Evolutionary conservation across 192 early-diverging fungal species (phyloP), one percentile per base, ranked within the genome.

Genomic region (Entomortierella beljakovae): DNA sequence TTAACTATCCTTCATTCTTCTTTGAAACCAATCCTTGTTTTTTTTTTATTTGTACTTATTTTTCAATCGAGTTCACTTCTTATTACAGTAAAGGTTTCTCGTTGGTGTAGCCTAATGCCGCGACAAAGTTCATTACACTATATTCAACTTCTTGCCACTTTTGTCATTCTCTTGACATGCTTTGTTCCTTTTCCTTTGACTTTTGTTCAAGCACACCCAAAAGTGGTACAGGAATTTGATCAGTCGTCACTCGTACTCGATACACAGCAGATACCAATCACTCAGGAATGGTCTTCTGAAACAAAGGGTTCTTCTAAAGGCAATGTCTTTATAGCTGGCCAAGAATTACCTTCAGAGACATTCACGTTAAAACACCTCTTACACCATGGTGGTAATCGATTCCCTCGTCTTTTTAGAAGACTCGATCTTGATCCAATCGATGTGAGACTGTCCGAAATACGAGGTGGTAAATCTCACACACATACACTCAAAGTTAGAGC

Each of bases 331-430:
- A 1, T 54, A 9, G 57, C 37, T 6, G 59, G 59, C 16, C 60
- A 77, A 23, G 55, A 65, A 0, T 28, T 54, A 16, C 48, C 54
- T 0, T n/a, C 63, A 2, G 61, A 70, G 26, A 62, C 64, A 0
- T 20, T 85, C 20, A 57, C 77, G 0, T 54, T 85, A n/a, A 43
- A 61, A n/a, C 84, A 85, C 43, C 33, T 85, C 3, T 55, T 71
- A 28, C 84, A 85, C 32, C 79, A 68, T 56, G 82, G 84, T 0
- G 59, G 70, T 16, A 33, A 22, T 25, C 53, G 56, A 26, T 83
- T 61, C 49, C 80, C 82, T 2, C 50, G 58, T 10, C 70, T 82
- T 31, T 66, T 85, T 43, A 54, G 69, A 38, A 61, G 72, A 31
- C 42, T 61, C 53, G 84, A 85, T 26, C 8, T 80, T 6, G 40